Conservation (phyloP, 2,329 filamentous ascomycete species). For the Xylaria sp. region DNA sequence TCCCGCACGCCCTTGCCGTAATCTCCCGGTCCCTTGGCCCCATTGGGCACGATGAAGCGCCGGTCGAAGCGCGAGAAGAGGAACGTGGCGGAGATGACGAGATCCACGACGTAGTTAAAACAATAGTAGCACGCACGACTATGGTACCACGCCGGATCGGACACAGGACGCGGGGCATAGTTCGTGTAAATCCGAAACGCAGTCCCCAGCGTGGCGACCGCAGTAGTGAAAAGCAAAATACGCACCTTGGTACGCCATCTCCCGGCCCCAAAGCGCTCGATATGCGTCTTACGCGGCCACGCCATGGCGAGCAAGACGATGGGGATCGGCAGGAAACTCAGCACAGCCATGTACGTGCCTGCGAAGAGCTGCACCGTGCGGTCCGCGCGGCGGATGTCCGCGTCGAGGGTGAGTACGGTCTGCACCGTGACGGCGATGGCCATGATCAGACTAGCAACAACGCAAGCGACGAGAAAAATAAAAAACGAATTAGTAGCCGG, state of each 20-base stretch:
- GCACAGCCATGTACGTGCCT: constrained; percentile 67
- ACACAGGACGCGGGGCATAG: constrained; percentile 63
- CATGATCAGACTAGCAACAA: constrained; percentile 71
- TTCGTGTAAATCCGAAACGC: constrained; percentile 72
- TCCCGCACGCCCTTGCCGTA: constrained; percentile 49
- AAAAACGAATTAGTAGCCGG: constrained; percentile 63
- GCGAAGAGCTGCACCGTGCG: constrained; percentile 73
- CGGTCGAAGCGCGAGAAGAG: constrained; percentile 75
- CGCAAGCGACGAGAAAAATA: constrained; percentile 66
- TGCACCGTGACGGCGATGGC: constrained; percentile 73
- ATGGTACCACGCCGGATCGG: constrained; percentile 75
- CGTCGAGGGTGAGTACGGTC: constrained; percentile 72
- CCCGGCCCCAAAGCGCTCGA: constrained; percentile 74
- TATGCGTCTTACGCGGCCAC: constrained; percentile 55
- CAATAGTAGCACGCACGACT: constrained; percentile 79
- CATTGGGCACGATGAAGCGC: constrained; percentile 80
- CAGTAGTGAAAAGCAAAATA: constrained; percentile 69
- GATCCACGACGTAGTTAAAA: constrained; percentile 81
- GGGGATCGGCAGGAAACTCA: constrained; percentile 64
- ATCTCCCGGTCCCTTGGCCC: constrained; percentile 68
- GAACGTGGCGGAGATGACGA: constrained; percentile 75
- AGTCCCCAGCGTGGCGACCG: constrained; percentile 75
- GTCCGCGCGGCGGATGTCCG: constrained; percentile 60
- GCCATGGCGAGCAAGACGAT: constrained; percentile 63
- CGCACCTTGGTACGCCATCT: constrained; percentile 73